These are phyloP conservation scores for Leccinum pellstonianum DNA, from an alignment of 768 basidiomycete species.

Conservation along the genomic window DNA sequence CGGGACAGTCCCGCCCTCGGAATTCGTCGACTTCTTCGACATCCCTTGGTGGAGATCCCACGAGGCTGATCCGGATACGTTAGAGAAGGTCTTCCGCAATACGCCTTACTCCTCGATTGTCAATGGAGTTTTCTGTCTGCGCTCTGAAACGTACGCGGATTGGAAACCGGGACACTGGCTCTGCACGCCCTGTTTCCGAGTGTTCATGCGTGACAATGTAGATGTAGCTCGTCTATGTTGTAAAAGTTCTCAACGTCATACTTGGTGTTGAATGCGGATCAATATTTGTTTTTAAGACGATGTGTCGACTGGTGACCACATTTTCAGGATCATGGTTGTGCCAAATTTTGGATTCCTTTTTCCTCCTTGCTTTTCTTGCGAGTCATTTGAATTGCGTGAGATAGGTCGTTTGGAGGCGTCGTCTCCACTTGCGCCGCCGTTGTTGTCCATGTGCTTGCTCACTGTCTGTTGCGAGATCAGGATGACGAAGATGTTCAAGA, in stretches of 20 bases:
- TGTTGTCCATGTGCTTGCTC: too few relatives aligned
- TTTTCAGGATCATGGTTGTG: neutral
- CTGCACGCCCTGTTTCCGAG: slow-evolving; percentile 11
- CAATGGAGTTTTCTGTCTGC: neutral
- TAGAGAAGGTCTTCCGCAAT: slow-evolving; percentile 6
- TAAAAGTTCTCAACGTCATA: neutral
- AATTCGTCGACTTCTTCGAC: slow-evolving; percentile 9
- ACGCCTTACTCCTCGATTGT: slow-evolving; percentile 10
- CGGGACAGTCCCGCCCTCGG: slow-evolving; percentile 7
- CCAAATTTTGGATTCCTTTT: neutral
- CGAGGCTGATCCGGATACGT: neutral
- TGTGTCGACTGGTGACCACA: neutral
- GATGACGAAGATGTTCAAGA: neutral
- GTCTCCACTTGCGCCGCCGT: too few relatives aligned
- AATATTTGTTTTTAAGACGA: neutral
- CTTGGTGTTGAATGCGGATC: neutral
- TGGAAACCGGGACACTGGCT: slow-evolving; percentile 15
- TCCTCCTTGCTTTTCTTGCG: neutral
- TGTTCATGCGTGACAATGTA: slow-evolving; percentile 10
- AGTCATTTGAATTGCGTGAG: neutral
- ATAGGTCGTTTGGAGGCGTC: too few relatives aligned
- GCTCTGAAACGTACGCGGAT: slow-evolving; percentile 2
- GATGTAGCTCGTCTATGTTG: slow-evolving; percentile 2
- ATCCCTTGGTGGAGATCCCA: slow-evolving; percentile 19
- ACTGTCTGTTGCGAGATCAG: neutral